Evolutionary conservation across 768 basidiomycete genomes (phyloP).

Genomic region (Termitomyces sp.): DNA sequence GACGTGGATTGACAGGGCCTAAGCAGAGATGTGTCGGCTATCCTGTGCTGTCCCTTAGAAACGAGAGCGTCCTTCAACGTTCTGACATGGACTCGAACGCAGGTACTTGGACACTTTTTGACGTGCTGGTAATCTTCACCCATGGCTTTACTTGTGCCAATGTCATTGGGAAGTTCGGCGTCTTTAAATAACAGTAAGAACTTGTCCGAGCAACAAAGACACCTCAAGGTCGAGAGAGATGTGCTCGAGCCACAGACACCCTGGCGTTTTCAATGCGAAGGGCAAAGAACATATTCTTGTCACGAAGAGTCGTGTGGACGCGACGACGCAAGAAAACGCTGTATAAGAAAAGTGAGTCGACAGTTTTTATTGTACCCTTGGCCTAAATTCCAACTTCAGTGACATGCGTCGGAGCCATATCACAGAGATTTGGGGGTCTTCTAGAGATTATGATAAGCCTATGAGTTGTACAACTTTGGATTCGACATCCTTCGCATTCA

Average conservation of each 20-base stretch:
- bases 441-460: constrained; percentile 24
- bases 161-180: not conserved
- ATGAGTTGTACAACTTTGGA: constrained; percentile 64
- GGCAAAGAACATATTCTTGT: constrained; percentile 97
- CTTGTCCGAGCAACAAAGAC: not conserved
- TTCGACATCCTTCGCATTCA: constrained; percentile 68
- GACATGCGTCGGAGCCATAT: not conserved
- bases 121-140: not conserved
- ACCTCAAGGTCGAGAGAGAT: not conserved
- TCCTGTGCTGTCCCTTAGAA: not conserved
- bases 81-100: not conserved
- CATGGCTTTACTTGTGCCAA: not conserved
- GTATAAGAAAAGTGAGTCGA: not conserved
- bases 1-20: not conserved
- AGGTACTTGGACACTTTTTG: not conserved
- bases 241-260: constrained; percentile 93
- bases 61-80: not conserved
- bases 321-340: too few species aligned
- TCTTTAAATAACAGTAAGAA: not conserved
- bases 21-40: not conserved
- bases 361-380: not conserved
- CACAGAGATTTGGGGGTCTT: constrained; percentile 1
- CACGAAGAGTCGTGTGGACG: constrained; percentile 31
- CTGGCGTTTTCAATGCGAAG: constrained; percentile 93
- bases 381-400: not conserved